Conservation (phyloP, 2,329 filamentous ascomycete genomes). For the Hansfordia pulvinata region DNA sequence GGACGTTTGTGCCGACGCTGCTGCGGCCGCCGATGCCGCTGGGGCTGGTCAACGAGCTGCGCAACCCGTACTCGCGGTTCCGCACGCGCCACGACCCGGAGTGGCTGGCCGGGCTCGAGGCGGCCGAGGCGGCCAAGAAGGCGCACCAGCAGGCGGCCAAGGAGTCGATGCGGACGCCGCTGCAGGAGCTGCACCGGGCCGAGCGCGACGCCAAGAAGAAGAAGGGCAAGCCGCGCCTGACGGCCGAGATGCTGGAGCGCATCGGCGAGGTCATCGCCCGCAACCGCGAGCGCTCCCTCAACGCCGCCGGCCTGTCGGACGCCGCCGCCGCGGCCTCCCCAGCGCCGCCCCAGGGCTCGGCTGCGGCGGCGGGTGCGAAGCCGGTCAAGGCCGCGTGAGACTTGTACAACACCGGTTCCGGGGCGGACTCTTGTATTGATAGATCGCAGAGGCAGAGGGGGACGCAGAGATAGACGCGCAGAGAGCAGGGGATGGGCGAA, state of each 20-base stretch:
- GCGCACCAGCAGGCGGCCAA: constrained; percentile 22
- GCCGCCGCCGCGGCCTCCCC: constrained; percentile 3
- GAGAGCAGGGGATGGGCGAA: no score
- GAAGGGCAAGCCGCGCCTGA: constrained; percentile 40
- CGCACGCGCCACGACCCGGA: constrained; percentile 66
- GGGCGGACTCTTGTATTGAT: no score
- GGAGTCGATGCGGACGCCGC: constrained; percentile 32
- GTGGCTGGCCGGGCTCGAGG: constrained; percentile 52
- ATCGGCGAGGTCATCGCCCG: constrained; percentile 47
- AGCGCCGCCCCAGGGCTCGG: constrained; percentile 1
- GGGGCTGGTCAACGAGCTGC: constrained; percentile 70
- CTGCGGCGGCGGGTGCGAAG: constrained; percentile 1
- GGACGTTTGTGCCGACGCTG: constrained; percentile 67
- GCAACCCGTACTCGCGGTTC: constrained; percentile 72
- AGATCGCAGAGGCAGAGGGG: no score
- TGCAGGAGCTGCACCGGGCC: constrained; percentile 45
- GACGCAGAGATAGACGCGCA: no score
- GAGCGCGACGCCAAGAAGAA: constrained; percentile 35
- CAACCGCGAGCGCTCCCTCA: constrained; percentile 30
- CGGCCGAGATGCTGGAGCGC: constrained; percentile 45
- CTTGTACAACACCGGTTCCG: no score
- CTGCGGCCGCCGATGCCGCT: constrained; percentile 65
- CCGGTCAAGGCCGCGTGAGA: no score
- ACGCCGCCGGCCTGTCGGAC: constrained; percentile 22
- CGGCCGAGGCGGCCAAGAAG: constrained; percentile 36